Evolutionary conservation across 148 eudicot species (phyloP).

Genomic region (Suaeda aralocaspica): DNA sequence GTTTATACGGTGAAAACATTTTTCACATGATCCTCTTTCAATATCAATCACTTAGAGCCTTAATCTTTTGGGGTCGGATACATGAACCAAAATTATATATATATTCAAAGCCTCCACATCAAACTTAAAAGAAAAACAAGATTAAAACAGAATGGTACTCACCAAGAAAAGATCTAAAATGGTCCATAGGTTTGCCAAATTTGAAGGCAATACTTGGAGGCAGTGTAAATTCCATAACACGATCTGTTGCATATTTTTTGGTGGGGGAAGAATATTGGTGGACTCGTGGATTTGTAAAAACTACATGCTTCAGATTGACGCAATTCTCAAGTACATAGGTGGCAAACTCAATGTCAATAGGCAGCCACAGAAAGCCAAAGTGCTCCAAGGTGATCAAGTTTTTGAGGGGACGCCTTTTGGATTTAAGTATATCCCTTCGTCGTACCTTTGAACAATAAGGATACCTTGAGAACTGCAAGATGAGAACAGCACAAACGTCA

Average conservation of each 20-base stretch:
- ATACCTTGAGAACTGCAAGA: background rate
- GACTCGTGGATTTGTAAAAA: background rate
- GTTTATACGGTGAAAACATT: too few relatives aligned
- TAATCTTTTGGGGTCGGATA: too few relatives aligned
- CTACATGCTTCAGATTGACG: background rate
- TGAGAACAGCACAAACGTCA: background rate
- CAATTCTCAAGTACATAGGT: slow-evolving; percentile 7
- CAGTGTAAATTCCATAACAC: background rate
- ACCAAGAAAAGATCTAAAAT: background rate
- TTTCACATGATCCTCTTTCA: too few relatives aligned
- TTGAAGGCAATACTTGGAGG: background rate
- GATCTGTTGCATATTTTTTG: background rate
- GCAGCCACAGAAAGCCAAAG: background rate
- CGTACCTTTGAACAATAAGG: background rate
- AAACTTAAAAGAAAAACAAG: too few relatives aligned
- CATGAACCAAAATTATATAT: too few relatives aligned
- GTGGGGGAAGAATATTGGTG: background rate
- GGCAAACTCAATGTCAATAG: slow-evolving; percentile 6
- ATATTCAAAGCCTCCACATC: too few relatives aligned
- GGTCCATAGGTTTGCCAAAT: background rate
- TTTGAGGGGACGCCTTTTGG: background rate
- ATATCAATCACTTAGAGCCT: too few relatives aligned
- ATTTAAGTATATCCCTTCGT: background rate
- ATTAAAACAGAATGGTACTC: too few relatives aligned
- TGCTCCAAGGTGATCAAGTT: background rate